Percentiles rank a stretch among this genome's conserved stretches.
phyloP scores from a whole-genome alignment of 257 asterid genomes.

The Solanum stenotomum region DNA sequence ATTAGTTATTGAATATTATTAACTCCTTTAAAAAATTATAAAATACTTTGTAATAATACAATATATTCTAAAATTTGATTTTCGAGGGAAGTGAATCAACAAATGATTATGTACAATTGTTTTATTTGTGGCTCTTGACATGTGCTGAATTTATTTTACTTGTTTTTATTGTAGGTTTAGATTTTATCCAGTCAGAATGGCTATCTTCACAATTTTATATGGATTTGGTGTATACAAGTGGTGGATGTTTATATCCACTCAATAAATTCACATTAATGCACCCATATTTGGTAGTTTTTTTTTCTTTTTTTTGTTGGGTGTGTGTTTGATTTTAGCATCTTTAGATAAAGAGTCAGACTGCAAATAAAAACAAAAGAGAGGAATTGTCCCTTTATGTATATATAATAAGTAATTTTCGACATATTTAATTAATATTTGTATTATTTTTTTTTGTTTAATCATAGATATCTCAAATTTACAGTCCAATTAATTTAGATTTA shows the following conservation, averaged over 20 bases:
- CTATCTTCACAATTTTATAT: slow-evolving; percentile 18
- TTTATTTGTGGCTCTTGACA: not conserved
- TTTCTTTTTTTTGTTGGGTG: not conserved
- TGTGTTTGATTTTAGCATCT: not conserved
- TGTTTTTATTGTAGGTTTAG: slow-evolving; percentile 30
- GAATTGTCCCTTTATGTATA: not conserved
- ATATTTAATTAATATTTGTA: not conserved
- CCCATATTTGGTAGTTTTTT: not conserved
- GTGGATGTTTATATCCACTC: slow-evolving; percentile 16
- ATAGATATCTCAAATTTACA: not conserved
- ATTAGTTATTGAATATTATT: not conserved
- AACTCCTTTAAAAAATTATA: not conserved
- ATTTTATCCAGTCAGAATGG: slow-evolving; percentile 35
- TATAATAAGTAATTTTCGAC: not conserved
- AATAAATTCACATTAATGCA: not conserved
- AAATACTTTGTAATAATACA: not conserved
- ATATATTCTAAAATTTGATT: not conserved
- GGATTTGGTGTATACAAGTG: slow-evolving; percentile 18
- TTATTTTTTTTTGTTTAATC: not conserved
- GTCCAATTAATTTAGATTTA: not conserved
- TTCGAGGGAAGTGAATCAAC: not conserved
- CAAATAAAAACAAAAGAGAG: not conserved
- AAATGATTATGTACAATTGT: not conserved
- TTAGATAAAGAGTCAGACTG: not conserved
- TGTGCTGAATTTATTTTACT: not conserved